phyloP scores from a whole-genome alignment of 352 stramenopile species.

The Peronospora farinosa region DNA sequence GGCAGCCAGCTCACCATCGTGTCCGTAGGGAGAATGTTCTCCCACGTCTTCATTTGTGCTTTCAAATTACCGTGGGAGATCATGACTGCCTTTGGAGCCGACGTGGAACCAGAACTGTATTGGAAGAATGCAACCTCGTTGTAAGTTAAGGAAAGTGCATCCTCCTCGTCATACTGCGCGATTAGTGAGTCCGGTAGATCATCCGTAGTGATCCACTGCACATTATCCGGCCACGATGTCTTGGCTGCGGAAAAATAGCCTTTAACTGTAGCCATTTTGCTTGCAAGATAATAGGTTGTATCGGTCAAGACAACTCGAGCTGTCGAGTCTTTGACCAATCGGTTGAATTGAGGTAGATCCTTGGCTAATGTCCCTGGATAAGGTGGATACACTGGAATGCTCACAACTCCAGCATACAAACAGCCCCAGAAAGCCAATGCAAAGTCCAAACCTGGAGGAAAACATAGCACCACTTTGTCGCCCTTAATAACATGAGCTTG shows the following conservation, averaged over 20 bases:
- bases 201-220: conserved; percentile 74
- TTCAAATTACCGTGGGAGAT: conserved; percentile 75
- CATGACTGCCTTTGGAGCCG: conserved; percentile 77
- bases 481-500: conserved; percentile 45
- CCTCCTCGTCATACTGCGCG: conserved; percentile 43
- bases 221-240: conserved; percentile 54
- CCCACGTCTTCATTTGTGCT: conserved; percentile 70
- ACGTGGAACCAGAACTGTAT: conserved; percentile 78
- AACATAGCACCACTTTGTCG: conserved; percentile 74
- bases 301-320: conserved; percentile 65
- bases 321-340: conserved; percentile 63
- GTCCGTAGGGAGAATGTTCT: conserved; percentile 50
- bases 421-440: conserved; percentile 74
- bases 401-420: conserved; percentile 64
- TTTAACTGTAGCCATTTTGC: conserved; percentile 76
- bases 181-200: conserved; percentile 45
- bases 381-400: conserved; percentile 70
- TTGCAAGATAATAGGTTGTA: conserved; percentile 72
- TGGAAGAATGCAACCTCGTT: conserved; percentile 79
- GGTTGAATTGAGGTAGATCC: conserved; percentile 76
- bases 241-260: conserved; percentile 55
- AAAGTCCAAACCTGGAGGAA: conserved; percentile 71
- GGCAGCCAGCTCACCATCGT: conserved; percentile 77
- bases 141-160: conserved; percentile 33
- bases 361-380: conserved; percentile 66